These are phyloP conservation scores for Trypanosoma cruzi DNA, from an alignment of 208 protist species.

Conservation along the genomic window DNA sequence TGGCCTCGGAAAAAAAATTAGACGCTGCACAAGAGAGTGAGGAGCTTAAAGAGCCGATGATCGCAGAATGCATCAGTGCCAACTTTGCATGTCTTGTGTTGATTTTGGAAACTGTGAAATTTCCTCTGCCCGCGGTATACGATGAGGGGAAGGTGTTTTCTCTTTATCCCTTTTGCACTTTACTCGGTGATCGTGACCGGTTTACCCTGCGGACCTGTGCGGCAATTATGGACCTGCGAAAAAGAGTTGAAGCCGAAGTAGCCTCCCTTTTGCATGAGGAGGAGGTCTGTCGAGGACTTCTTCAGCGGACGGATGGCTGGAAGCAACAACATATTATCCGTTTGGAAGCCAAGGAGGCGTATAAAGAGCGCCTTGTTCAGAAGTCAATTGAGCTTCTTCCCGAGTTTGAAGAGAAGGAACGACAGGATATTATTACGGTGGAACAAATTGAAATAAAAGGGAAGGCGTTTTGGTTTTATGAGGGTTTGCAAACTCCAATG, in stretches of 20 bases:
- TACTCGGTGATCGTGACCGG: conserved; percentile 17
- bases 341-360: conserved; percentile 3
- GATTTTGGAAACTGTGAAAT: conserved; percentile 21
- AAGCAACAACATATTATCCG: background rate
- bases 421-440: conserved; percentile 13
- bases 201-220: conserved; percentile 15
- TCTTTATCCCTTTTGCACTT: conserved; percentile 19
- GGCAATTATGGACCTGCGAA: conserved; percentile 3
- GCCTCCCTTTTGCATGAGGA: conserved; percentile 3
- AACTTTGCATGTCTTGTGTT: conserved; percentile 26
- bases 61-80: conserved; percentile 10
- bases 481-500: background rate
- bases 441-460: conserved; percentile 23
- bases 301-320: background rate
- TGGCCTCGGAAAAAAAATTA: background rate
- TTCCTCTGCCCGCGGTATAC: conserved; percentile 15
- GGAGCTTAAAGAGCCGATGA: background rate
- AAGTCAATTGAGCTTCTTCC: conserved; percentile 15
- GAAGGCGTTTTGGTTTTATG: conserved; percentile 14
- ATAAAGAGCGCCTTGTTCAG: conserved; percentile 9
- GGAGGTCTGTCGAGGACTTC: conserved; percentile 1
- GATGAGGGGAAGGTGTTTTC: conserved; percentile 8
- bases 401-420: conserved; percentile 14
- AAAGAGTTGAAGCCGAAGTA: background rate
- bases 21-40: no score